A percentile compares a stretch with the other conserved stretches of the same genome.
Evolutionary conservation across 768 basidiomycete species (phyloP).

Genomic region (Kwoniella sp.): DNA sequence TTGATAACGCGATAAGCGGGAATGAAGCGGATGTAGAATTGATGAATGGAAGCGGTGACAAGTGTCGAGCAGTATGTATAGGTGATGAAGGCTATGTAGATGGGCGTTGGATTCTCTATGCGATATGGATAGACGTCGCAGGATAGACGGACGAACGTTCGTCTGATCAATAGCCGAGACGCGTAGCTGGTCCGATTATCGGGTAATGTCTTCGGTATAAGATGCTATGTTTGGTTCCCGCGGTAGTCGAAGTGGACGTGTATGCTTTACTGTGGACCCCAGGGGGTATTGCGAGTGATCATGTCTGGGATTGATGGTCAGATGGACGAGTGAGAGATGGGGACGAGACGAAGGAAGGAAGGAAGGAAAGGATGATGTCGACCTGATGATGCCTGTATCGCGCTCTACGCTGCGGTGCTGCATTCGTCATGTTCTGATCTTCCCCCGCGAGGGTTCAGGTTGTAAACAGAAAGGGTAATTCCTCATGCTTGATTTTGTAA

Average conservation of each 20-base stretch:
- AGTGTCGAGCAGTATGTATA: neutral
- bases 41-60: neutral
- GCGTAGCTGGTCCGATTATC: neutral
- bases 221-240: neutral
- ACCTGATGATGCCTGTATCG: no score
- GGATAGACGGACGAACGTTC: slow-evolving; percentile 4
- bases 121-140: neutral
- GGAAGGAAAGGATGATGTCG: no score
- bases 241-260: neutral
- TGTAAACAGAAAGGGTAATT: no score
- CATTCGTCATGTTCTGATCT: no score
- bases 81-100: neutral
- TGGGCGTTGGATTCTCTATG: neutral
- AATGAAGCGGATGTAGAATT: neutral
- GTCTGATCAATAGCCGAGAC: neutral
- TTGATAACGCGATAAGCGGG: neutral
- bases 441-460: no score
- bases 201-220: neutral
- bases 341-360: no score
- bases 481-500: no score
- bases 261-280: slow-evolving; percentile 12
- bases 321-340: no score
- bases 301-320: no score
- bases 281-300: slow-evolving; percentile 17
- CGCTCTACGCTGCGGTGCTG: no score